A percentile compares a stretch with the other conserved stretches of the same genome.
Evolutionary conservation across 2,329 filamentous ascomycete species (phyloP).

Genomic region (Beauveria sp.): DNA sequence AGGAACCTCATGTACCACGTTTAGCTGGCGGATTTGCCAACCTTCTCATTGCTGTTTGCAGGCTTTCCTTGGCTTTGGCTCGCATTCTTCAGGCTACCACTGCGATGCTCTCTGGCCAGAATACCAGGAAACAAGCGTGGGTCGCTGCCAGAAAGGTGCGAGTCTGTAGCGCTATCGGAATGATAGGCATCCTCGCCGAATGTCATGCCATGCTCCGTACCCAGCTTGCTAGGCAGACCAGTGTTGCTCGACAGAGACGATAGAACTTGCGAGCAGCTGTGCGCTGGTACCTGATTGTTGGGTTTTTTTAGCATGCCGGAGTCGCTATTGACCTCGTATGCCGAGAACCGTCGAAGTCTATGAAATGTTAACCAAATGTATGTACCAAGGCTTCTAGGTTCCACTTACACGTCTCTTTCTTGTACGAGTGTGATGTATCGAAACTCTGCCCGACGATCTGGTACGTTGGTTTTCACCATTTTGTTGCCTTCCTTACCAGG

Average conservation of each 20-base stretch:
- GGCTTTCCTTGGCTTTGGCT: conserved; percentile 17
- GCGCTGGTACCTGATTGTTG: neutral
- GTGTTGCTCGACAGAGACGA: neutral
- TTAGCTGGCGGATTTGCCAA: neutral
- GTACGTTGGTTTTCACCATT: conserved; percentile 94
- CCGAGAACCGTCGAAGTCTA: conserved; percentile 37
- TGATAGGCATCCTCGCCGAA: neutral
- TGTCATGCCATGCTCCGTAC: neutral
- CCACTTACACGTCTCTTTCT: conserved; percentile 72
- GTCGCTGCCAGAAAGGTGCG: conserved; percentile 50
- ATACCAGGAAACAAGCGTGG: conserved; percentile 67
- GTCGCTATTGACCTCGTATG: conserved; percentile 20
- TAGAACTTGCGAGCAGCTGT: neutral
- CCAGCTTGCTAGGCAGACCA: neutral
- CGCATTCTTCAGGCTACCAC: conserved; percentile 31
- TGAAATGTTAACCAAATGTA: neutral
- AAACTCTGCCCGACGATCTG: conserved; percentile 85
- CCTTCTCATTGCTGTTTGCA: neutral
- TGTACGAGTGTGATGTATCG: conserved; percentile 77
- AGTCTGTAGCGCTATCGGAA: conserved; percentile 28
- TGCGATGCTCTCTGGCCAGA: conserved; percentile 43
- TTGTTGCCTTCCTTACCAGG: conserved; percentile 80
- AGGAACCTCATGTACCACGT: neutral
- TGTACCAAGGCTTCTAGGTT: neutral
- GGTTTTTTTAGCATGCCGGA: neutral